Base-by-base conservation (phyloP, 352 stramenopile species). In the Phytophthora cryptogea region DNA sequence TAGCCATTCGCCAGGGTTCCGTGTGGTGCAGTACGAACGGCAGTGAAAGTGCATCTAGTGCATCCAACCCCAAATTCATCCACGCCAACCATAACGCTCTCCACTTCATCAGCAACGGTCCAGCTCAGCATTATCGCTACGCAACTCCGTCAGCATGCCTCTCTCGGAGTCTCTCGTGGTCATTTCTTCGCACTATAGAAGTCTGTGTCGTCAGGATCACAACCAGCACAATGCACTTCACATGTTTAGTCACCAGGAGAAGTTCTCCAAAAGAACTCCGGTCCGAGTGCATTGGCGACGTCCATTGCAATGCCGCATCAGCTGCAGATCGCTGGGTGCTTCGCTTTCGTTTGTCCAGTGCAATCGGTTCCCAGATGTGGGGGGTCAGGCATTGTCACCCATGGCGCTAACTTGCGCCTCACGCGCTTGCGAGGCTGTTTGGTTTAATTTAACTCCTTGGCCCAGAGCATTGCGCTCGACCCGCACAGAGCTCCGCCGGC, bases 361-460 rank as follows among this genome's bases (percentile, higher is more conserved):
- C 33, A 39, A 14, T 39, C 10, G 3, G 2, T 39, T 42, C n/a
- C 36, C n/a, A 42, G 36, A 42, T 42, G 36, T 42, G 36, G n/a
- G 11, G 20, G 20, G 3, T 39, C 2, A 14, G 10, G 33, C 11
- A 4, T 3, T 39, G 11, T 11, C 33, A 10, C 16, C 4, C 36
- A 8, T 8, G 13, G 14, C 23, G 33, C 39, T 23, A 17, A 10
- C 13, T 49, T 50, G 30, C n/a, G 39, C 31, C 51, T 36, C 28
- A 16, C n/a, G 43, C 23, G 37, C 17, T 59, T 41, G 30, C 30
- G 16, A 11, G 33, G 4, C 26, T 9, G 36, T 2, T 35, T 44
- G 55, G 55, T 63, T 63, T 63, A 58, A 63, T 63, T 63, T 63
- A 58, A 63, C 54, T 53, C 14, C 32, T 11, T 28, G 20, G 43